These are phyloP conservation scores for Globisporangium cylindrosporum DNA, from an alignment of 352 stramenopile genomes.

Conservation along the genomic window DNA sequence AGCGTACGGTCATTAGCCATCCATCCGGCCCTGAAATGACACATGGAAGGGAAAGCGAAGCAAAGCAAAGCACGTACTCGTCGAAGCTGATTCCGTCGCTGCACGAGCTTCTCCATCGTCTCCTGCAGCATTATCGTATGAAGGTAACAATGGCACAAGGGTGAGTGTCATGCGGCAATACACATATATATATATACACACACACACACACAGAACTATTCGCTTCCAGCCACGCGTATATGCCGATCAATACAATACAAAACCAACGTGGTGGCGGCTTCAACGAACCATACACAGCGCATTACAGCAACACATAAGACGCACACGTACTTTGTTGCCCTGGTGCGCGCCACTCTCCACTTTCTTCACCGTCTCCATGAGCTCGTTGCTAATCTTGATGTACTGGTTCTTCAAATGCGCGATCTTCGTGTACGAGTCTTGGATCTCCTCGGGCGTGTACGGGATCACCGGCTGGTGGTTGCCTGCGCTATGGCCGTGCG, in stretches of 20 bases:
- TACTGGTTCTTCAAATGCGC: conserved; percentile 77
- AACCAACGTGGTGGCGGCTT: not conserved
- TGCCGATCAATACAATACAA: not conserved
- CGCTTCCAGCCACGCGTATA: not conserved
- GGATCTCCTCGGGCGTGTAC: conserved; percentile 79
- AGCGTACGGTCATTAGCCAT: too few species aligned
- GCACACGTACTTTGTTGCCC: conserved; percentile 12
- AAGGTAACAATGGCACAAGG: not conserved
- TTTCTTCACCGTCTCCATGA: conserved; percentile 57
- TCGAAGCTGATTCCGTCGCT: conserved; percentile 66
- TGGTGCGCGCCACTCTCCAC: conserved; percentile 25
- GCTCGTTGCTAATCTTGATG: conserved; percentile 64
- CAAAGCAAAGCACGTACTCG: conserved; percentile 32
- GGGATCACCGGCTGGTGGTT: conserved; percentile 54
- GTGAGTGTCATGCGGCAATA: not conserved
- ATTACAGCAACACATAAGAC: not conserved
- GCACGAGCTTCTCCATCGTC: conserved; percentile 45
- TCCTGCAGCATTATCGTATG: conserved; percentile 25
- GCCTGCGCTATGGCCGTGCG: conserved; percentile 22
- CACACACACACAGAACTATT: not conserved
- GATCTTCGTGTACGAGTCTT: conserved; percentile 86
- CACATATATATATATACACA: not conserved
- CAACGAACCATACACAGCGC: not conserved
- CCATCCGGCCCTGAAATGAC: not conserved
- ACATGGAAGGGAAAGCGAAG: not conserved